Evolutionary conservation across 176 grass and related monocot species (phyloP).

Genomic region (Saccharum spontaneum): DNA sequence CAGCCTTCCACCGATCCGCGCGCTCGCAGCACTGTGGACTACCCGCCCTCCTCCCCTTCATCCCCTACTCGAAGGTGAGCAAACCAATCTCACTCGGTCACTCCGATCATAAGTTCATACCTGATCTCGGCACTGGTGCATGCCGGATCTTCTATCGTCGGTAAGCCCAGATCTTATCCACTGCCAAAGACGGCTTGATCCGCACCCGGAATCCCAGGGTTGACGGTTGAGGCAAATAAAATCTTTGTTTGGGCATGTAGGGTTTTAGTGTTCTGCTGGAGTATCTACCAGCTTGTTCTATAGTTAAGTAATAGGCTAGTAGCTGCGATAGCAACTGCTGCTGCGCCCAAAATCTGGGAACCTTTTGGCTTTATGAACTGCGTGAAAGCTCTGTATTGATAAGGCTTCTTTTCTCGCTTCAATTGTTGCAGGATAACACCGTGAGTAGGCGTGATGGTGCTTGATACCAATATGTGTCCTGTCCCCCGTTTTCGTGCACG

Average conservation of each 20-base stretch:
- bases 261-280: background rate
- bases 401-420: conserved; percentile 27
- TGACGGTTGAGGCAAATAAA: background rate
- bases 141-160: background rate
- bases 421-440: conserved; percentile 64
- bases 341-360: background rate
- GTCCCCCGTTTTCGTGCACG: conserved; percentile 34
- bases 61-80: conserved; percentile 57
- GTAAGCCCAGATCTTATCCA: background rate
- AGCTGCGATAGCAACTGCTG: too few species aligned
- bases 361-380: conserved; percentile 14
- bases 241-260: background rate
- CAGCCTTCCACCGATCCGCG: background rate
- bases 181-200: background rate
- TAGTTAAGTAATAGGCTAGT: background rate
- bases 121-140: background rate
- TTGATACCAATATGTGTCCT: conserved; percentile 6
- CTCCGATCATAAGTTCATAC: background rate
- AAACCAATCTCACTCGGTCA: background rate
- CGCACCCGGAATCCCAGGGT: background rate
- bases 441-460: conserved; percentile 62
- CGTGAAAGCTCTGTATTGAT: conserved; percentile 34
- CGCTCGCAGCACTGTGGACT: conserved; percentile 14
- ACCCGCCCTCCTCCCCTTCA: background rate
- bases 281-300: background rate